Evolutionary conservation across 2,329 filamentous ascomycete genomes (phyloP).

Genomic region (Verticillium zaregamsianum): DNA sequence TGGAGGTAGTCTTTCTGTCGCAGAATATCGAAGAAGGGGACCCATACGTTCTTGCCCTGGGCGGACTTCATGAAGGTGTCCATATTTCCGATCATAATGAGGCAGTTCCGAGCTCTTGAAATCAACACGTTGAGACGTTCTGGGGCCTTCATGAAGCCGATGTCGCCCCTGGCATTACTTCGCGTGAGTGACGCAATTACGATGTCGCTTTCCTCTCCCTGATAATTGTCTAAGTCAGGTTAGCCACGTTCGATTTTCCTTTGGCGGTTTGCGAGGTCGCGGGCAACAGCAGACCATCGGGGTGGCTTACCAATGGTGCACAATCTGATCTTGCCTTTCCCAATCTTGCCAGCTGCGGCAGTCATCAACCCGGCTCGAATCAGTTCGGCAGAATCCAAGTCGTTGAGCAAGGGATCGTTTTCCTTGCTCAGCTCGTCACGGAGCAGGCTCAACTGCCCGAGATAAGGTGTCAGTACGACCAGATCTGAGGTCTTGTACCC

Average conservation of each 20-base stretch:
- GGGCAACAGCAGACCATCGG: neutral
- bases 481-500: constrained; percentile 63
- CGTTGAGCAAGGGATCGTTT: constrained; percentile 63
- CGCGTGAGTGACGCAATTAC: constrained; percentile 65
- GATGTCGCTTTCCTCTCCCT: constrained; percentile 73
- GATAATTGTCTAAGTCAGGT: constrained; percentile 61
- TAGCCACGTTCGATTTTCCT: constrained; percentile 4
- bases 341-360: constrained; percentile 42
- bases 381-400: constrained; percentile 62
- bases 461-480: constrained; percentile 68
- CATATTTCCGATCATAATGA: constrained; percentile 69
- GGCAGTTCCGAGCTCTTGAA: constrained; percentile 58
- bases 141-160: constrained; percentile 65
- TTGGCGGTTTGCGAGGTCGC: no score
- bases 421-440: constrained; percentile 46
- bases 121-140: constrained; percentile 68
- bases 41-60: constrained; percentile 56
- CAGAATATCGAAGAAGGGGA: constrained; percentile 51
- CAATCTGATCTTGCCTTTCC: constrained; percentile 51
- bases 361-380: constrained; percentile 58
- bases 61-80: constrained; percentile 58
- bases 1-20: constrained; percentile 47
- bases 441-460: constrained; percentile 62
- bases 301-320: constrained; percentile 62
- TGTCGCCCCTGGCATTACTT: constrained; percentile 59